These are phyloP conservation scores for Aplosporella prunicola DNA, from an alignment of 2,329 filamentous ascomycete species.

Conservation along the genomic window DNA sequence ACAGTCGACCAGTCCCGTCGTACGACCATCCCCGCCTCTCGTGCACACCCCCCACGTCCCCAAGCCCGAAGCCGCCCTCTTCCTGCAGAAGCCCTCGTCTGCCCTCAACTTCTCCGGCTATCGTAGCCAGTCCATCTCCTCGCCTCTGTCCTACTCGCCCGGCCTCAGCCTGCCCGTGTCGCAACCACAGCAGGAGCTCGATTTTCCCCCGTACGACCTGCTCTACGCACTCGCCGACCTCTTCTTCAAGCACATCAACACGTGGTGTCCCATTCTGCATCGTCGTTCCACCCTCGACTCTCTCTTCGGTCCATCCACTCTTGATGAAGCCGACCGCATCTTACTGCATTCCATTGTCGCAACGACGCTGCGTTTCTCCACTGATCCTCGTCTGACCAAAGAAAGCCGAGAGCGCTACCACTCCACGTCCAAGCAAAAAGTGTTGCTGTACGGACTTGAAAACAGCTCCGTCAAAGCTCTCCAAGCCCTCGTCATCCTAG, in stretches of 20 bases:
- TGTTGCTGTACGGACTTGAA: slow-evolving; percentile 78
- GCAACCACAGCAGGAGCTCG: slow-evolving; percentile 24
- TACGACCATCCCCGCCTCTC: slow-evolving; percentile 21
- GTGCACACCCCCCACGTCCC: slow-evolving; percentile 33
- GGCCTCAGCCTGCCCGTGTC: slow-evolving; percentile 42
- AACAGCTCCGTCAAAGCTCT: slow-evolving; percentile 82
- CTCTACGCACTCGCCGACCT: slow-evolving; percentile 51
- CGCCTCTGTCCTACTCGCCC: slow-evolving; percentile 9
- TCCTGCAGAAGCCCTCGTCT: slow-evolving; percentile 35
- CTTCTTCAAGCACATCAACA: slow-evolving; percentile 56
- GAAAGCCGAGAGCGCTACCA: slow-evolving; percentile 68
- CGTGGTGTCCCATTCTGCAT: slow-evolving; percentile 80
- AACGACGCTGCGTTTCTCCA: slow-evolving; percentile 76
- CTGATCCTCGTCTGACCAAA: slow-evolving; percentile 63
- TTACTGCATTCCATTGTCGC: slow-evolving; percentile 83
- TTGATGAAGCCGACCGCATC: slow-evolving; percentile 74
- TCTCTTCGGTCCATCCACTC: slow-evolving; percentile 63
- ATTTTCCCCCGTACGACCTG: slow-evolving; percentile 52
- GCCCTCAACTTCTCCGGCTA: slow-evolving; percentile 20
- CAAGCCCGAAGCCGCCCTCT: slow-evolving; percentile 36
- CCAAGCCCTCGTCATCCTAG: slow-evolving; percentile 78
- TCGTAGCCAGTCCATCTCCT: slow-evolving; percentile 8
- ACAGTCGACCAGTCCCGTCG: slow-evolving; percentile 12
- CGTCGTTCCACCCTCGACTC: slow-evolving; percentile 71
- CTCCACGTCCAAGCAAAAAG: slow-evolving; percentile 71